Percentiles rank a stretch among this genome's conserved stretches.
Evolutionary conservation across 2,329 filamentous ascomycete genomes (phyloP).

Genomic region (Paraphaeosphaeria sporulosa): DNA sequence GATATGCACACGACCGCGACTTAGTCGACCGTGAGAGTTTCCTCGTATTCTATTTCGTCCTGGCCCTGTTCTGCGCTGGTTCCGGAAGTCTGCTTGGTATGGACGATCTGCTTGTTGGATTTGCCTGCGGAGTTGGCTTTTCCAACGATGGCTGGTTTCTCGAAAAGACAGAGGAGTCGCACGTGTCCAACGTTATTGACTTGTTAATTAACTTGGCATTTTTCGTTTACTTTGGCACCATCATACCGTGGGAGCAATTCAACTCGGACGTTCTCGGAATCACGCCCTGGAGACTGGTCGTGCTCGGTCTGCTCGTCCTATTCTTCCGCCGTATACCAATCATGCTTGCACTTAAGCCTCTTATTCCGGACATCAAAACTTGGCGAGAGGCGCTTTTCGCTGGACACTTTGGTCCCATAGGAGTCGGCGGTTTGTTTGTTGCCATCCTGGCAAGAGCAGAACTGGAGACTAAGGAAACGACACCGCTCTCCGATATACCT

Average conservation of each 20-base stretch:
- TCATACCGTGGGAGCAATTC: conserved; percentile 94
- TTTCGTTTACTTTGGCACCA: conserved; percentile 96
- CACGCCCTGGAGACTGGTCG: conserved; percentile 87
- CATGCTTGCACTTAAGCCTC: conserved; percentile 88
- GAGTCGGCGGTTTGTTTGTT: conserved; percentile 94
- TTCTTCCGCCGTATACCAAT: conserved; percentile 95
- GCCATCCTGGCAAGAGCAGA: conserved; percentile 94
- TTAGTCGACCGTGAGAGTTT: conserved; percentile 97
- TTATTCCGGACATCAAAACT: conserved; percentile 97
- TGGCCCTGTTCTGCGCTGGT: conserved; percentile 94
- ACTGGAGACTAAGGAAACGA: conserved; percentile 76
- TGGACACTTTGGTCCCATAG: conserved; percentile 96
- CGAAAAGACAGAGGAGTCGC: conserved; percentile 96
- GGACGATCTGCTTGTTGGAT: conserved; percentile 93
- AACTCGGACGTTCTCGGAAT: conserved; percentile 77
- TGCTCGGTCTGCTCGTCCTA: conserved; percentile 91
- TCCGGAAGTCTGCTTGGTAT: conserved; percentile 90
- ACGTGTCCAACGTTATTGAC: conserved; percentile 99
- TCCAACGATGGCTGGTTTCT: conserved; percentile 99
- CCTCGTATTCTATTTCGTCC: conserved; percentile 96
- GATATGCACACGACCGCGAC: conserved; percentile 81
- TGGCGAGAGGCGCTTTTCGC: conserved; percentile 98
- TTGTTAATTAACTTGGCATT: conserved; percentile 95
- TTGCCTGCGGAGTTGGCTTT: conserved; percentile 96
- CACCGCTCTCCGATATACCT: conserved; percentile 73